These are phyloP conservation scores for Dendrothele bispora DNA, from an alignment of 768 basidiomycete genomes.

Conservation along the genomic window DNA sequence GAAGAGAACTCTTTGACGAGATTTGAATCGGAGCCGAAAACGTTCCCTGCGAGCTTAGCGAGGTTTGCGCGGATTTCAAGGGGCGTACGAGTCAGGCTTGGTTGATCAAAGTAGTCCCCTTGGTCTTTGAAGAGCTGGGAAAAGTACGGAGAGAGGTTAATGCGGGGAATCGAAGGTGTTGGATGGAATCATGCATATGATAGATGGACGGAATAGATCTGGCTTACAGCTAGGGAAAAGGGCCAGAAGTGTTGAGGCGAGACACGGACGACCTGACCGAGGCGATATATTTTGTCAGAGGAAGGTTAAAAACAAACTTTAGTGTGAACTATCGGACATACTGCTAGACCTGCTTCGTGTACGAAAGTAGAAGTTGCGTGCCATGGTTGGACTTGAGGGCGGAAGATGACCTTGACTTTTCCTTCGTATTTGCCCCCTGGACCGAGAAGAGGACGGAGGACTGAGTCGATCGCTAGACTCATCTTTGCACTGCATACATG, in stretches of 20 bases:
- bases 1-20: constrained; percentile 58
- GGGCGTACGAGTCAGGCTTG: constrained; percentile 64
- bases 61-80: constrained; percentile 76
- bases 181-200: too few species aligned
- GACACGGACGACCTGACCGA: constrained; percentile 66
- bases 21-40: constrained; percentile 51
- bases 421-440: constrained; percentile 64
- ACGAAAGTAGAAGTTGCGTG: constrained; percentile 72
- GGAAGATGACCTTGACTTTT: constrained; percentile 72
- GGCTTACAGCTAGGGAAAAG: constrained; percentile 64
- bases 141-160: background rate
- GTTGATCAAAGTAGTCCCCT: constrained; percentile 78
- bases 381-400: constrained; percentile 80
- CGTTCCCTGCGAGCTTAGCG: constrained; percentile 51
- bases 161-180: background rate
- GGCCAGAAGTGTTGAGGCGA: constrained; percentile 81
- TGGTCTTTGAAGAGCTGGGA: constrained; percentile 76
- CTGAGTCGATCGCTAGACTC: constrained; percentile 53
- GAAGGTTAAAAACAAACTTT: background rate
- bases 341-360: constrained; percentile 83
- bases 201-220: background rate
- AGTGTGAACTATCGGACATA: constrained; percentile 27
- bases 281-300: background rate
- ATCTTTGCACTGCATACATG: constrained; percentile 54
- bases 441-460: constrained; percentile 60